phyloP scores from a whole-genome alignment of 495 filamentous ascomycete species.

The Usnea hakonensis region DNA sequence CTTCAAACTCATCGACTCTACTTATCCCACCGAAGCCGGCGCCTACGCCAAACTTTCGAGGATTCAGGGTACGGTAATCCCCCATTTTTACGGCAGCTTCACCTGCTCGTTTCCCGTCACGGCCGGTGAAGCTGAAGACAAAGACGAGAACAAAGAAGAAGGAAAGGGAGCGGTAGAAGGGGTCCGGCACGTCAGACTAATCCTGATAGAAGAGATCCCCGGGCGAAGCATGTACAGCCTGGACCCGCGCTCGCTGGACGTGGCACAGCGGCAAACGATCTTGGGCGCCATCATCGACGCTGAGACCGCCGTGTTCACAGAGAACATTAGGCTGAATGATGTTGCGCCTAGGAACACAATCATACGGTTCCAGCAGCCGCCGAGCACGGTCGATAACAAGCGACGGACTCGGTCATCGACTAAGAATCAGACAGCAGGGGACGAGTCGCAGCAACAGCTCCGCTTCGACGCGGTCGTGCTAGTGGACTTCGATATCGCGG shows the following conservation, averaged over 20 bases:
- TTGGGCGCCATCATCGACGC: slow-evolving; percentile 24
- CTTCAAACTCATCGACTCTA: slow-evolving; percentile 24
- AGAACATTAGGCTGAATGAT: slow-evolving; percentile 23
- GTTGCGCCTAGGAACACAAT: slow-evolving; percentile 25
- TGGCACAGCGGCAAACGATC: slow-evolving; percentile 20
- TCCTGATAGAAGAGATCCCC: slow-evolving; percentile 25
- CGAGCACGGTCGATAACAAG: slow-evolving; percentile 9
- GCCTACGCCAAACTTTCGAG: slow-evolving; percentile 23
- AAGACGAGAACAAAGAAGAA: no score
- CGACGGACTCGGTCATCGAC: no score
- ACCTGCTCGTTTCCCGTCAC: slow-evolving; percentile 22
- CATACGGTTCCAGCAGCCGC: not conserved
- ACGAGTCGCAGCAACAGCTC: not conserved
- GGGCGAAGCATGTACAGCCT: slow-evolving; percentile 22
- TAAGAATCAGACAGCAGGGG: not conserved
- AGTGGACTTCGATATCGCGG: slow-evolving; percentile 21
- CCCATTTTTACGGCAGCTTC: slow-evolving; percentile 26
- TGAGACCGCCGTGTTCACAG: slow-evolving; percentile 22
- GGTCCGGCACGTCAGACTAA: slow-evolving; percentile 24
- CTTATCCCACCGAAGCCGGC: slow-evolving; percentile 22
- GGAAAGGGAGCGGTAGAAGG: no score
- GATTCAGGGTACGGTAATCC: slow-evolving; percentile 21
- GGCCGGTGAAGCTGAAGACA: slow-evolving; percentile 2
- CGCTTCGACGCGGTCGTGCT: slow-evolving; percentile 16
- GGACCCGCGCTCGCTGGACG: slow-evolving; percentile 16